These are phyloP conservation scores for Candida boleticola DNA, from an alignment of 805 yeast genomes.

Conservation along the genomic window DNA sequence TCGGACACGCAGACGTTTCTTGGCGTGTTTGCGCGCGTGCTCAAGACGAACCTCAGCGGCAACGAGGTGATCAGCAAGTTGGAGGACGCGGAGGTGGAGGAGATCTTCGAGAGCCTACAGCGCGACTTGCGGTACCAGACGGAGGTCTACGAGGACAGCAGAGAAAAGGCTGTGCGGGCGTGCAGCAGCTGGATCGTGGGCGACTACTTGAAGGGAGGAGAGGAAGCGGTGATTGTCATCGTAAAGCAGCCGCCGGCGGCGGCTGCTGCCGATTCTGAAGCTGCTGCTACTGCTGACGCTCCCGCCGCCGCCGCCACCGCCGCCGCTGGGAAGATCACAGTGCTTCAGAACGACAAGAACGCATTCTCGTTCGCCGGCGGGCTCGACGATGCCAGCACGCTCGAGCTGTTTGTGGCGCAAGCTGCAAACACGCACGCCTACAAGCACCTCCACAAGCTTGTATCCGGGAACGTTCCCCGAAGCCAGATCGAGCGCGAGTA, in stretches of 20 bases:
- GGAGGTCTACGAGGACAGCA: constrained; percentile 12
- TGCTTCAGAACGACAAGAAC: no score
- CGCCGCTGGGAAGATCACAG: background rate
- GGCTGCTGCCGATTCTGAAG: background rate
- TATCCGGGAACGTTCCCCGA: background rate
- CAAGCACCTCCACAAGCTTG: background rate
- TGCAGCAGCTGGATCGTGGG: constrained; percentile 15
- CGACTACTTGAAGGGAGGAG: constrained; percentile 1
- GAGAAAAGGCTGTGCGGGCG: constrained; percentile 8
- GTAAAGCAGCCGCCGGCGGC: background rate
- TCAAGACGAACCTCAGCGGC: constrained; percentile 26
- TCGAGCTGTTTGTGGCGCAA: background rate
- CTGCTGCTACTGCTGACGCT: background rate
- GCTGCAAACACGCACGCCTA: background rate
- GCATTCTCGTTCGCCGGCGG: background rate
- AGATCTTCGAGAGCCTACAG: constrained; percentile 27
- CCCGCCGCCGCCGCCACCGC: background rate
- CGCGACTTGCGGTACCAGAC: constrained; percentile 19
- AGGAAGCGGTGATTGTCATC: no score
- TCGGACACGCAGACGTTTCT: constrained; percentile 17
- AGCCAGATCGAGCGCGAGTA: background rate
- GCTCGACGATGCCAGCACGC: background rate
- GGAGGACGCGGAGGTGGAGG: constrained; percentile 15
- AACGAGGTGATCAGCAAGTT: constrained; percentile 17
- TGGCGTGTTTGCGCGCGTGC: constrained; percentile 13